These are phyloP conservation scores for Phytophthora hibernalis DNA, from an alignment of 352 stramenopile genomes.

Conservation along the genomic window DNA sequence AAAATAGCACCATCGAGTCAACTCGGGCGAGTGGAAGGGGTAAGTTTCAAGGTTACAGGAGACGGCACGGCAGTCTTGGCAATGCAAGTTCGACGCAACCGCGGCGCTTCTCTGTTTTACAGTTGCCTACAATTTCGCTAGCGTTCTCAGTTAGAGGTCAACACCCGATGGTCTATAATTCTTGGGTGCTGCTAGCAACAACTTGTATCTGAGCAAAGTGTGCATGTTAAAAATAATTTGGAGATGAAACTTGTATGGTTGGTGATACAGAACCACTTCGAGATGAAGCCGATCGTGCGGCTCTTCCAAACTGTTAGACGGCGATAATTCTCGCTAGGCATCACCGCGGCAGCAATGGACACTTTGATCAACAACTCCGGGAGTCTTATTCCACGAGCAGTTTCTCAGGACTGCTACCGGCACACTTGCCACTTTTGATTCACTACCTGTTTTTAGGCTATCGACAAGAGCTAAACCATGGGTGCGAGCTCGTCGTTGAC, in stretches of 20 bases:
- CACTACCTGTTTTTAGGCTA: slow-evolving; percentile 5
- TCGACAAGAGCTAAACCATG: slow-evolving; percentile 18
- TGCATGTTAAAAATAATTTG: too few relatives aligned
- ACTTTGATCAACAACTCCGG: not conserved
- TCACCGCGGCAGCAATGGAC: not conserved
- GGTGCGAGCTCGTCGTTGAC: slow-evolving; percentile 18
- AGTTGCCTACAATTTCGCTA: slow-evolving; percentile 8
- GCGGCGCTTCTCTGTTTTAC: not conserved
- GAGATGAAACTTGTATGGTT: too few relatives aligned
- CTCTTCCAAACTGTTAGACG: not conserved
- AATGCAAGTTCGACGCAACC: slow-evolving; percentile 8
- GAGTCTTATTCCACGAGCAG: slow-evolving; percentile 7
- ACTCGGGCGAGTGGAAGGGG: not conserved
- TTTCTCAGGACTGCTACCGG: too few relatives aligned
- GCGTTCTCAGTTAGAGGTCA: not conserved
- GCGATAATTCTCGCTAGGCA: not conserved
- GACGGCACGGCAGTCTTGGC: not conserved
- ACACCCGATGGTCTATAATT: too few relatives aligned
- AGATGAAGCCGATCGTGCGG: too few relatives aligned
- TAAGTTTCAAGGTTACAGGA: slow-evolving; percentile 15
- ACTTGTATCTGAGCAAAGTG: not conserved
- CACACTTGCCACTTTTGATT: too few relatives aligned
- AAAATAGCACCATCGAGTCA: slow-evolving; percentile 14
- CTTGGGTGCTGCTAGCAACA: too few relatives aligned
- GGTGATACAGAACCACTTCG: too few relatives aligned